phyloP scores from a whole-genome alignment of 169 alveolate species.

The Nephromyces sp. region DNA sequence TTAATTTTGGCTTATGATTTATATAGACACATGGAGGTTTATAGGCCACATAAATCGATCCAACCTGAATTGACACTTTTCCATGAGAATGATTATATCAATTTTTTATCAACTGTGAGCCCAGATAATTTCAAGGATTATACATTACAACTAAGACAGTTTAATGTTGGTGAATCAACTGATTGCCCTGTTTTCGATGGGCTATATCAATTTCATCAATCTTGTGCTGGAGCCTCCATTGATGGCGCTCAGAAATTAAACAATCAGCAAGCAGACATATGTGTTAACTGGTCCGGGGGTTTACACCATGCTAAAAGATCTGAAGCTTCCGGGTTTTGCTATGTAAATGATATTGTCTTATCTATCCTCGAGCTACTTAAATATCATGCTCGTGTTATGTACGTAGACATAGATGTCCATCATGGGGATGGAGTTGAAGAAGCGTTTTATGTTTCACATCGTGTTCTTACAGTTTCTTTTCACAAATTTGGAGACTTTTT shows the following conservation, averaged over 20 bases:
- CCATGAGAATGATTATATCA: conserved; percentile 89
- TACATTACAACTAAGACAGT: conserved; percentile 68
- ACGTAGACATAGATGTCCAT: conserved; percentile 96
- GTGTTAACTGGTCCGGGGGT: conserved; percentile 98
- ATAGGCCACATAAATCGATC: conserved; percentile 90
- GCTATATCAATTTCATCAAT: conserved; percentile 86
- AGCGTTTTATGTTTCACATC: conserved; percentile 84
- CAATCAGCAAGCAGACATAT: conserved; percentile 85
- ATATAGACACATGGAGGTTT: conserved; percentile 81
- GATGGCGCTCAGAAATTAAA: conserved; percentile 89
- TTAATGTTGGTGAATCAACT: conserved; percentile 87
- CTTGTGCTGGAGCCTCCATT: conserved; percentile 92
- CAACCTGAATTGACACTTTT: conserved; percentile 85
- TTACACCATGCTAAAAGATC: conserved; percentile 92
- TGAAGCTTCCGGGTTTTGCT: conserved; percentile 98
- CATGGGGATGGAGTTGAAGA: conserved; percentile 98
- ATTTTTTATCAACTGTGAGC: conserved; percentile 64
- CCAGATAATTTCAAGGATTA: conserved; percentile 36
- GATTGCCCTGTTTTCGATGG: conserved; percentile 98
- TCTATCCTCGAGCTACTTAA: conserved; percentile 91
- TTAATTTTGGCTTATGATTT: conserved; percentile 87
- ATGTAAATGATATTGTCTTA: conserved; percentile 94
- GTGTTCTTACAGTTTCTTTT: conserved; percentile 96
- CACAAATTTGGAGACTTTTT: conserved; percentile 97
- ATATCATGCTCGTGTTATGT: conserved; percentile 95